Percentiles rank a stretch among this genome's conserved stretches.
Evolutionary conservation across 2,329 filamentous ascomycete genomes (phyloP).

Genomic region (Fusarium pseudoanthophilum): DNA sequence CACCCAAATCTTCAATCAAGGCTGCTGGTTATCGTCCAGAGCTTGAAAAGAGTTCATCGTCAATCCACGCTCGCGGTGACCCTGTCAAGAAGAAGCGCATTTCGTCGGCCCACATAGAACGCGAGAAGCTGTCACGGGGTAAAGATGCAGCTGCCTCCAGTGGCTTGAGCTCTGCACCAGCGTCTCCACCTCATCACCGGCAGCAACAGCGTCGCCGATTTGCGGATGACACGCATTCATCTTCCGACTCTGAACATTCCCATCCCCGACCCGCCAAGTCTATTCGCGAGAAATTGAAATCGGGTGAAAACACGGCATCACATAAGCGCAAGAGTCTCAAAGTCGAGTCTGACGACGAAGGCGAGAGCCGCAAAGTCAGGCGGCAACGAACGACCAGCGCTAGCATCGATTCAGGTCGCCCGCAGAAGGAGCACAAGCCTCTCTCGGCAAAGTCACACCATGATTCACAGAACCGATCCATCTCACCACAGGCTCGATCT

Average conservation of each 20-base stretch:
- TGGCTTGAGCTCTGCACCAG: constrained; percentile 68
- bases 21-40: constrained; percentile 48
- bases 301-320: constrained; percentile 58
- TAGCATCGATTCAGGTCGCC: constrained; percentile 50
- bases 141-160: constrained; percentile 63
- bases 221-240: constrained; percentile 54
- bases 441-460: constrained; percentile 47
- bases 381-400: constrained; percentile 63
- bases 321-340: constrained; percentile 66
- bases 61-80: constrained; percentile 49
- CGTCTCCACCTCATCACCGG: constrained; percentile 59
- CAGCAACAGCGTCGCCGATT: constrained; percentile 48
- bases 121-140: constrained; percentile 52
- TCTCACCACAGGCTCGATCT: constrained; percentile 66
- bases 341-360: constrained; percentile 68
- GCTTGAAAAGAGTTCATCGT: constrained; percentile 48
- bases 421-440: constrained; percentile 49
- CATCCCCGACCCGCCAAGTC: constrained; percentile 57
- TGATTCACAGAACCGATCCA: constrained; percentile 58
- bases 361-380: constrained; percentile 63
- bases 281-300: constrained; percentile 60
- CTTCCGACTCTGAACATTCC: constrained; percentile 66
- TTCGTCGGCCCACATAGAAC: constrained; percentile 50
- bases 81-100: constrained; percentile 63
- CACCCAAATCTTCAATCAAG: constrained; percentile 48